These are phyloP conservation scores for Venturiaceae sp. DNA, from an alignment of 2,329 filamentous ascomycete species.

Conservation along the genomic window DNA sequence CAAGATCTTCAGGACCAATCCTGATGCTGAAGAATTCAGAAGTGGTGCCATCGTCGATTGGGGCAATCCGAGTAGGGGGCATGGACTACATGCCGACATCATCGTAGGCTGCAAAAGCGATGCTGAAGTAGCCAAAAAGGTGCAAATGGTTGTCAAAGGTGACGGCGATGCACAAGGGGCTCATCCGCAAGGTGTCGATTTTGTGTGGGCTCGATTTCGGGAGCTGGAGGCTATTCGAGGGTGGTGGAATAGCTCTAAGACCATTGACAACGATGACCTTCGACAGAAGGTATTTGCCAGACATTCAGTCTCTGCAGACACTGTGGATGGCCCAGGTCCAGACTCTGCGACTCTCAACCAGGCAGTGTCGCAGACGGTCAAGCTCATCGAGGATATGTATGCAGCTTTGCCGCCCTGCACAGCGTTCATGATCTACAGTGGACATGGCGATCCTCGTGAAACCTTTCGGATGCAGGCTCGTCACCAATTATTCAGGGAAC, in stretches of 20 bases:
- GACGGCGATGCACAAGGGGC: conserved; percentile 30
- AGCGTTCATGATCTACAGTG: conserved; percentile 53
- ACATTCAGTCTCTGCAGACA: not conserved
- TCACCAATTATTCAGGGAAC: conserved; percentile 45
- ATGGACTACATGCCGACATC: conserved; percentile 45
- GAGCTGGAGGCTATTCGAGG: conserved; percentile 51
- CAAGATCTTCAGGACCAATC: conserved; percentile 27
- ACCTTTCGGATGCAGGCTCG: conserved; percentile 45
- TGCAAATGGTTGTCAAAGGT: conserved; percentile 42
- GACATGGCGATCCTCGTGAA: conserved; percentile 52
- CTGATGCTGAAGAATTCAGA: conserved; percentile 34
- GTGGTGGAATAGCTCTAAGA: conserved; percentile 44
- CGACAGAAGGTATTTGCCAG: conserved; percentile 7
- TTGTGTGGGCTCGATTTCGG: conserved; percentile 52
- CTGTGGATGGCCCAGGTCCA: not conserved
- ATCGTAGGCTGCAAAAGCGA: conserved; percentile 49
- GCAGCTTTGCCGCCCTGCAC: conserved; percentile 48
- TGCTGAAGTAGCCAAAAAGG: conserved; percentile 44
- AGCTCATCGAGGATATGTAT: conserved; percentile 42
- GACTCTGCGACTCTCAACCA: conserved; percentile 26
- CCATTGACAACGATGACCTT: conserved; percentile 15
- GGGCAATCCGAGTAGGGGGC: conserved; percentile 63
- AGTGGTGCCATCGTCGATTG: conserved; percentile 77
- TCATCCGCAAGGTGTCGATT: conserved; percentile 45
- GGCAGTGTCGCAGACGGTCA: conserved; percentile 40